Evolutionary conservation across 2,329 filamentous ascomycete genomes (phyloP).

Genomic region (Pyrenophora tritici-repentis): DNA sequence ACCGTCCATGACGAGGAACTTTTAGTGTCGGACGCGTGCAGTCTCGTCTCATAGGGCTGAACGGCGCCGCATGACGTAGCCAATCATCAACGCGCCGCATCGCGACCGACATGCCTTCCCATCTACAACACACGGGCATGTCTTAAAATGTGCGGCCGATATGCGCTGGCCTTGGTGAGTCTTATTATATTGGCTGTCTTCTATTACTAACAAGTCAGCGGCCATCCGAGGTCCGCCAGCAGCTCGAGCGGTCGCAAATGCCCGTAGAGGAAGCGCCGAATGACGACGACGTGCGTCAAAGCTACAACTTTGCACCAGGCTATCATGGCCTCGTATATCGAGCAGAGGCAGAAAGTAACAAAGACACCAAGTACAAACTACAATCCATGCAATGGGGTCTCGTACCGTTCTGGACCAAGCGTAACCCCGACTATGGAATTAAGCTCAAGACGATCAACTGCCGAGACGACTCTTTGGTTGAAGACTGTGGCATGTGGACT

Average conservation of each 20-base stretch:
- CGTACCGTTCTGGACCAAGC: conserved; percentile 90
- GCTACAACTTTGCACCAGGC: conserved; percentile 91
- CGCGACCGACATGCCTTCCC: conserved; percentile 7
- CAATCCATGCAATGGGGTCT: conserved; percentile 96
- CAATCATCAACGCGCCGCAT: conserved; percentile 31
- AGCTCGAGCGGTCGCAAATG: conserved; percentile 76
- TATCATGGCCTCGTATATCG: conserved; percentile 85
- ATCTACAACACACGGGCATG: conserved; percentile 20
- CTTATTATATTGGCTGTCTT: not conserved
- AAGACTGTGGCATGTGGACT: conserved; percentile 84
- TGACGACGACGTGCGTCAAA: conserved; percentile 73
- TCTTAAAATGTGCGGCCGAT: conserved; percentile 68
- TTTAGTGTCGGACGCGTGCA: conserved; percentile 33
- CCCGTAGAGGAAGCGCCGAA: conserved; percentile 71
- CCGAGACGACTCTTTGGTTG: conserved; percentile 80
- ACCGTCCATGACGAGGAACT: conserved; percentile 30
- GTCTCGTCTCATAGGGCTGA: conserved; percentile 34
- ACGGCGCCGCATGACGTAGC: conserved; percentile 38
- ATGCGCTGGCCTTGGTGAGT: conserved; percentile 65
- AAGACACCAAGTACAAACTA: conserved; percentile 71
- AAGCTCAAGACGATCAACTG: conserved; percentile 94
- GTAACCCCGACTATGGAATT: conserved; percentile 74
- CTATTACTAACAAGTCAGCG: conserved; percentile 58
- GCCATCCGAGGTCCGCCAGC: conserved; percentile 73
- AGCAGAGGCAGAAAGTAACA: conserved; percentile 70